Evolutionary conservation across 2,329 filamentous ascomycete species (phyloP).

Genomic region (Fusarium sp.): DNA sequence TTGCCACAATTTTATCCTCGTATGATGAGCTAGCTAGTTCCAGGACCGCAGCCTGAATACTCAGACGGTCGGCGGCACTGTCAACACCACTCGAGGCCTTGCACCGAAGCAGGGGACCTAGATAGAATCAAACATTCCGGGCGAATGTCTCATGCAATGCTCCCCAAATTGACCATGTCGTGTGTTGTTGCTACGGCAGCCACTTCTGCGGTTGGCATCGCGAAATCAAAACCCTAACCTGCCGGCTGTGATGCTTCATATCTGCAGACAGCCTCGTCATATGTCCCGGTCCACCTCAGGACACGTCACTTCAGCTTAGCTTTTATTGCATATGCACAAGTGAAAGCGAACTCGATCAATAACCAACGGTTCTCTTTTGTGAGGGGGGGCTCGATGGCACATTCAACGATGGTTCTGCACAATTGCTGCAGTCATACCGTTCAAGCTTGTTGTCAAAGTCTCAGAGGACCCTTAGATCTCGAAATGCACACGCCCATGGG

Average conservation of each 20-base stretch:
- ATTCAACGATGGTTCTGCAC: background rate
- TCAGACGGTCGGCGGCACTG: background rate
- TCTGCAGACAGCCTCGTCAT: background rate
- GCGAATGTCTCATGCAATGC: background rate
- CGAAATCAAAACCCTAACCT: background rate
- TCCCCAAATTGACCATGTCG: background rate
- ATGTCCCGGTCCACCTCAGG: background rate
- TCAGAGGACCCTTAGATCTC: background rate
- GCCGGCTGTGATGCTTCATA: background rate
- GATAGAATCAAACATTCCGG: background rate
- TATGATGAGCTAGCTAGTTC: background rate
- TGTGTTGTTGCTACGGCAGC: background rate
- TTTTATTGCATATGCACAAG: background rate
- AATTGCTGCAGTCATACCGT: background rate
- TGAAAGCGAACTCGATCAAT: background rate
- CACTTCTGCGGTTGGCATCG: background rate
- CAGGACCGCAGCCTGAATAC: background rate
- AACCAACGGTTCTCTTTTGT: background rate
- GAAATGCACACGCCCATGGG: background rate
- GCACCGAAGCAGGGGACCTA: background rate
- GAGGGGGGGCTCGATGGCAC: background rate
- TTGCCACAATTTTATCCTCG: background rate
- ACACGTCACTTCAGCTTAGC: background rate
- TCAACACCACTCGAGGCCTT: background rate
- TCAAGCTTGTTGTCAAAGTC: background rate